Base-by-base conservation (phyloP, 2,329 filamentous ascomycete species). In the Aureobasidium melanogenum region DNA sequence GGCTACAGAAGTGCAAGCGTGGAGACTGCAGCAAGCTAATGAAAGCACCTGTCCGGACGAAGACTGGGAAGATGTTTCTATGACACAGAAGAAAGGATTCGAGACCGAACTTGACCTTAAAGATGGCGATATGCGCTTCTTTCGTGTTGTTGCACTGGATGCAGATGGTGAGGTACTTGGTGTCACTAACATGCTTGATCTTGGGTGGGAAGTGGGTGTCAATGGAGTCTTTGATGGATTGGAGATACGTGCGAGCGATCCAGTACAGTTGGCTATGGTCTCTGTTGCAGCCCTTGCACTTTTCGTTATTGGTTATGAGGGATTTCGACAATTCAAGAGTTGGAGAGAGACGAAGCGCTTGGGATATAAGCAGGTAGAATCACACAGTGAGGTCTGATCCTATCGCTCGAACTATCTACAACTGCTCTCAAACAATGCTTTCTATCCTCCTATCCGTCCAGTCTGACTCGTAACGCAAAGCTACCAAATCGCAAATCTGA, bases 1-100 rank as follows among this genome's bases (percentile, higher is more conserved):
- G 7, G 77, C 77, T 0, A 80, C 78, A 0, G 76, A 79, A 32
- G 72, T 80, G 7, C 62, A 64, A 3, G 67, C 60, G 5, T 80
- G 82, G 82, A 69, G 74, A 14, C 62, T 76, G 17, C 70, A 74
- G 30, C 67, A 64, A 22, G 60, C 60, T 5, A 12, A 47, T 12
- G 36, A 59, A 4, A 9, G 12, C 2, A 30, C 14, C 0, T 59
- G 9, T 39, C 26, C 38, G 22, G 38, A 60, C 30, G 64, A 44
- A 7, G 52, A 34, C 2, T 69, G 68, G 68, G 44, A n/a, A 3
- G 64, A 67, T 19, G 48, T 67, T 1, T 36, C 48, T 6, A 62
- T 34, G 7, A 62, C 56, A 0, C 22, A 34, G 0, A 67, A 62
- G 43, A n/a, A 38, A 3, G 64, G 64, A 0, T 69, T 69, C 41